Percentiles rank a stretch among this genome's conserved stretches.
Evolutionary conservation across 1,284 basidiomycete species (phyloP).

Genomic region (Filobasidium uniguttulatum): DNA sequence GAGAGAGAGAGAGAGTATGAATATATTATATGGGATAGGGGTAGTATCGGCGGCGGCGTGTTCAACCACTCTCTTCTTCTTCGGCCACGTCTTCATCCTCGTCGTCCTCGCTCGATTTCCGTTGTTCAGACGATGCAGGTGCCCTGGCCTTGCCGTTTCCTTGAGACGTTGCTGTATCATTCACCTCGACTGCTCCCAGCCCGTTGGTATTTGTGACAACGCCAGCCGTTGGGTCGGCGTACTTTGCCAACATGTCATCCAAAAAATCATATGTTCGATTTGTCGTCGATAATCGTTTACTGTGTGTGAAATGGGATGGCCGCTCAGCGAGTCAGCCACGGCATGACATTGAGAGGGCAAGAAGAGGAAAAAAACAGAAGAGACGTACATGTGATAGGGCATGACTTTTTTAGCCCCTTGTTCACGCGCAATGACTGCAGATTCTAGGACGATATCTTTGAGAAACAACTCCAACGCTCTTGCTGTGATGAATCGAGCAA

Average conservation of each 20-base stretch:
- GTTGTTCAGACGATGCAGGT: background rate
- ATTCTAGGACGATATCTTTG: constrained; percentile 67
- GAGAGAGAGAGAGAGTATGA: too few relatives aligned
- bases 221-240: constrained; percentile 63
- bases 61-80: constrained; percentile 4
- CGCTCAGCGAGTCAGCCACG: background rate
- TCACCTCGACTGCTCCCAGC: background rate
- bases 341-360: constrained; percentile 5
- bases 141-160: background rate
- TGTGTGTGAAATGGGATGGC: constrained; percentile 30
- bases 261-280: constrained; percentile 89
- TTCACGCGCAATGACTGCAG: constrained; percentile 63
- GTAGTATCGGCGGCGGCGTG: background rate
- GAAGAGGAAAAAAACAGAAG: background rate
- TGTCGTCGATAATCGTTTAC: constrained; percentile 84
- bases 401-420: constrained; percentile 83
- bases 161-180: background rate
- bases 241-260: constrained; percentile 78
- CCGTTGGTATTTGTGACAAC: background rate
- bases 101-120: constrained; percentile 2
- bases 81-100: constrained; percentile 9
- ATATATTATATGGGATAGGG: background rate
- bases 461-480: constrained; percentile 95
- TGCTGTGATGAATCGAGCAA: constrained; percentile 43
- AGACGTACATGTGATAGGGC: constrained; percentile 79